A percentile compares a stretch with the other conserved stretches of the same genome.
Conservation (phyloP, 2,329 filamentous ascomycete genomes). For the Trichoderma koningii region DNA sequence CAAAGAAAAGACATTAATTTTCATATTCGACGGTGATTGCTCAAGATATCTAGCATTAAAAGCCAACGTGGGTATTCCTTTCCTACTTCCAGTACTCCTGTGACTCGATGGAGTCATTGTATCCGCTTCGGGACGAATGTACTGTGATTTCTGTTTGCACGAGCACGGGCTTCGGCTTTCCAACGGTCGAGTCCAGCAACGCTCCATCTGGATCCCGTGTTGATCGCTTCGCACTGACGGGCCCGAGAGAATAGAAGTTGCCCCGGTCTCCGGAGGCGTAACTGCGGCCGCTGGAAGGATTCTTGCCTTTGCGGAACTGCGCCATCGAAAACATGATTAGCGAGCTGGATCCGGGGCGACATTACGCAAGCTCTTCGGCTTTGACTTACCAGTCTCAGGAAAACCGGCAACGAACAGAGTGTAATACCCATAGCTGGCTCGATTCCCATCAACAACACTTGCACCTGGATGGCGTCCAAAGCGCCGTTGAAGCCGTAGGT, state of each 20-base stretch:
- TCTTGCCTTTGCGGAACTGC: conserved; percentile 13
- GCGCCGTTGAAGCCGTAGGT: conserved; percentile 11
- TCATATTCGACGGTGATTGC: not conserved
- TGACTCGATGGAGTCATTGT: conserved; percentile 19
- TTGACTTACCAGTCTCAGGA: conserved; percentile 10
- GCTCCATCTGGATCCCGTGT: conserved; percentile 18
- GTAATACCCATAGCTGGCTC: conserved; percentile 21
- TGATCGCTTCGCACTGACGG: conserved; percentile 16
- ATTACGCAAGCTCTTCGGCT: too few relatives aligned
- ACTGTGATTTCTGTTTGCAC: conserved; percentile 20
- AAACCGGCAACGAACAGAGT: conserved; percentile 18
- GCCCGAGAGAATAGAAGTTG: conserved; percentile 18
- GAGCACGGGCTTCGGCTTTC: conserved; percentile 9
- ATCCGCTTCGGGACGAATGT: conserved; percentile 19
- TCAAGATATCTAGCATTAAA: conserved; percentile 7
- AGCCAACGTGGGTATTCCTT: not conserved
- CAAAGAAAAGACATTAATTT: too few relatives aligned
- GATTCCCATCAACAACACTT: conserved; percentile 14
- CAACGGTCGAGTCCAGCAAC: conserved; percentile 9
- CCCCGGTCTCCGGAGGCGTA: conserved; percentile 16
- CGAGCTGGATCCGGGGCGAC: too few relatives aligned
- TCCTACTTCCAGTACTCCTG: conserved; percentile 20
- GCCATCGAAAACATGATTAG: not conserved
- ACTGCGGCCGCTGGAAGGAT: not conserved
- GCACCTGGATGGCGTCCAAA: conserved; percentile 14